Evolutionary conservation across 75 land plant genomes (phyloP).

Genomic region (Ceratopteris richardii): DNA sequence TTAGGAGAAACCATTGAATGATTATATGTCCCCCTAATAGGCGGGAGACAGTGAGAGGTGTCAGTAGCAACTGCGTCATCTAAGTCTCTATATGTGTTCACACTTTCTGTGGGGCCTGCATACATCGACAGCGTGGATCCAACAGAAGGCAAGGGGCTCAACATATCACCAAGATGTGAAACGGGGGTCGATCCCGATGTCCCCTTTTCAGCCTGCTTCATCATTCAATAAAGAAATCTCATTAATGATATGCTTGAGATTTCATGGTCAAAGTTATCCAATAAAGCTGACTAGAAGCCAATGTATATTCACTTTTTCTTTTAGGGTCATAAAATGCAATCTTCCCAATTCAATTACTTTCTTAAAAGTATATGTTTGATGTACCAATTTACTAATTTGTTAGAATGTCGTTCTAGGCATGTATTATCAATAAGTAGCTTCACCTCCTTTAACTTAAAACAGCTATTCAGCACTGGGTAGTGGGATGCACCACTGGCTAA

Average conservation of each 20-base stretch:
- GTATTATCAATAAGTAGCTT: neutral
- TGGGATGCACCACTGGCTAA: slow-evolving; percentile 17
- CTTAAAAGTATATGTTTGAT: too few species aligned
- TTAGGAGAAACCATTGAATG: slow-evolving; percentile 27
- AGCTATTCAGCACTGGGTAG: slow-evolving; percentile 5
- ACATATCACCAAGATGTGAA: slow-evolving; percentile 27
- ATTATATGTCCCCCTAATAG: slow-evolving; percentile 18
- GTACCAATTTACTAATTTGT: too few species aligned
- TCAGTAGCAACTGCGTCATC: slow-evolving; percentile 7
- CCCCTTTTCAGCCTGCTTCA: slow-evolving; percentile 14
- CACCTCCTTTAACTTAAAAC: slow-evolving; percentile 25
- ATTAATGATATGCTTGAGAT: too few species aligned
- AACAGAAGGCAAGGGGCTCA: slow-evolving; percentile 18
- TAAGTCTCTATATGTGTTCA: slow-evolving; percentile 18
- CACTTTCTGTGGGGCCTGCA: slow-evolving; percentile 10
- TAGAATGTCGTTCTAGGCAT: too few species aligned
- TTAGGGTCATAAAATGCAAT: too few species aligned
- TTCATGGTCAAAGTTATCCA: too few species aligned
- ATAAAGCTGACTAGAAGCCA: too few species aligned
- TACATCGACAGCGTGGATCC: slow-evolving; percentile 22
- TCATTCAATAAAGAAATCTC: too few species aligned
- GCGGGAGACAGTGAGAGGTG: slow-evolving; percentile 18
- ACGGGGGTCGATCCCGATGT: slow-evolving; percentile 17
- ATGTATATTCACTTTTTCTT: too few species aligned
- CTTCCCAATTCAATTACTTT: too few species aligned